Base-by-base conservation (phyloP, 352 stramenopile genomes). In the Phytophthora meadii region DNA sequence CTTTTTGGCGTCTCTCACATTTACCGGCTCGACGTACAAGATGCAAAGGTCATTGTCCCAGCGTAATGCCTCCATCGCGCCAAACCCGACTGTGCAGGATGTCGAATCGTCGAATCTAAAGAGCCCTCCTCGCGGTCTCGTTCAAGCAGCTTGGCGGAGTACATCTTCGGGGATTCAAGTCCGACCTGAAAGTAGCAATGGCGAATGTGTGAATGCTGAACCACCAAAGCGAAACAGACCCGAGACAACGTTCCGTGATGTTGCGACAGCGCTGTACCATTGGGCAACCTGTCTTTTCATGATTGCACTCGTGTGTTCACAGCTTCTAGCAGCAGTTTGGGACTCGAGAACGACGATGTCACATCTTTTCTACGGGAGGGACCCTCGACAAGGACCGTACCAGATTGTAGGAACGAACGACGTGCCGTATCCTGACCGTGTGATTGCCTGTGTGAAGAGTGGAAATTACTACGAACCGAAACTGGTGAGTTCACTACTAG, bases 351-450 rank as follows among this genome's bases (percentile, higher is more conserved):
- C 8, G 15, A 54, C 30, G 5, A 56, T 17, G 0, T 52, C 32
- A 4, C 27, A 48, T 19, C 0, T 63, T 28, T 10, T 63, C n/a
- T 79, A 47, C 27, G 74, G 70, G 2, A 24, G 46, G 49, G 47
- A 50, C 15, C 61, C 58, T 0, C 30, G 40, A 4, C 24, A 57
- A 3, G 65, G 72, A 19, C 34, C 60, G 3, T 68, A 39, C 15
- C 32, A 64, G 14, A 74, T 87, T 34, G 11, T 55, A 4, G 78
- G 81, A 0, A 58, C 45, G 0, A 88, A 85, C 44, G 78, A 89
- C 24, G 68, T 82, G 27, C 44, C 76, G 55, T 87, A 79, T 49
- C 65, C 61, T 0, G 81, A 87, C 44, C 74, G 78, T n/a, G 64
- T 68, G 15, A 49, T 88, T 4, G 68, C 77, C 0, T 89, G 81